Evolutionary conservation across 495 filamentous ascomycete species (phyloP).

Genomic region (Lophiotrema nucula): DNA sequence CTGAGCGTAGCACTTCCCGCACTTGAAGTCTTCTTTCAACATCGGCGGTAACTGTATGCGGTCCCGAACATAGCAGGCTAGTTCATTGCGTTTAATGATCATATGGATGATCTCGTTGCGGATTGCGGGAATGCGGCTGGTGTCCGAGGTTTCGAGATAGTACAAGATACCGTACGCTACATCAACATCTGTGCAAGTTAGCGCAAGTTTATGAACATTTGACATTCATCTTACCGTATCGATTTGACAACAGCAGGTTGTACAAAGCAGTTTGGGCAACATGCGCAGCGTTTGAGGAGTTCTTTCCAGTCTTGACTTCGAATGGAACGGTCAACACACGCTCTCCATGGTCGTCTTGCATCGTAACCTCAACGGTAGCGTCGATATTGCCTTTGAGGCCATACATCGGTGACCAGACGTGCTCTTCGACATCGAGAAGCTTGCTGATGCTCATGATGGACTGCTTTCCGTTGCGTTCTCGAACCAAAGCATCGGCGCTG

Average conservation of each 20-base stretch:
- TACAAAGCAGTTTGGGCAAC: conserved; percentile 93
- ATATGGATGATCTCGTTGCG: conserved; percentile 86
- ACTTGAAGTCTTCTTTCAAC: conserved; percentile 73
- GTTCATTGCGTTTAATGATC: conserved; percentile 91
- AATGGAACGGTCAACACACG: conserved; percentile 83
- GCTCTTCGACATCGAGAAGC: conserved; percentile 92
- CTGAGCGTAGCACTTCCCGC: conserved; percentile 82
- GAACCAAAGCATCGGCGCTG: conserved; percentile 70
- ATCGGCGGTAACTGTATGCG: conserved; percentile 78
- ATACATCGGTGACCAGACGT: conserved; percentile 96
- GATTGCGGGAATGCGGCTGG: conserved; percentile 76
- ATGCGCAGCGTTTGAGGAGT: conserved; percentile 69
- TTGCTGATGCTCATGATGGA: conserved; percentile 85
- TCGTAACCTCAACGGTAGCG: conserved; percentile 90
- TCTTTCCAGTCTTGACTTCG: conserved; percentile 91
- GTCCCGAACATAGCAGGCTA: conserved; percentile 81
- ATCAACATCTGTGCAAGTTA: conserved; percentile 63
- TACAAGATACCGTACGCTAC: conserved; percentile 87
- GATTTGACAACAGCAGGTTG: conserved; percentile 86
- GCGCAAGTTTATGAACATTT: neutral
- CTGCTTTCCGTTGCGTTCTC: conserved; percentile 69
- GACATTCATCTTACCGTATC: conserved; percentile 64
- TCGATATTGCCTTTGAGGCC: conserved; percentile 97
- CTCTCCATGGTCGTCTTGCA: conserved; percentile 61
- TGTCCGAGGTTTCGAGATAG: conserved; percentile 87